A percentile compares a stretch with the other conserved stretches of the same genome.
phyloP scores from a whole-genome alignment of 441 rosid genomes.

The Manihot esculenta region DNA sequence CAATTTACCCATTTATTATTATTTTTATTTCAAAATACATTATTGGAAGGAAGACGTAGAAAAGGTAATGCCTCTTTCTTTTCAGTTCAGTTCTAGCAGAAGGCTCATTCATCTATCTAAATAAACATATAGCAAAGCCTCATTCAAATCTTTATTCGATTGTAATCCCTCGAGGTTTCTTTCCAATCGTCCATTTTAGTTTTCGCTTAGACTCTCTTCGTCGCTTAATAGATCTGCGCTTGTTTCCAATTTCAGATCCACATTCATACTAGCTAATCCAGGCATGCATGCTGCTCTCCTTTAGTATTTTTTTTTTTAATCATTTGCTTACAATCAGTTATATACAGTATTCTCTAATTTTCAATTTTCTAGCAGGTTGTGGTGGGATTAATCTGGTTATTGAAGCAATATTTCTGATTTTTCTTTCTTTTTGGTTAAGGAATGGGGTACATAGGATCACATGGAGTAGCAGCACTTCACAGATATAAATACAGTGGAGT shows the following conservation, averaged over 20 bases:
- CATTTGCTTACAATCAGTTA: constrained; percentile 19
- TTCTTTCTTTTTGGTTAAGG: neutral
- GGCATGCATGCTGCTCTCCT: constrained; percentile 36
- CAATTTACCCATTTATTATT: too few species aligned
- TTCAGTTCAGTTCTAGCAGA: too few species aligned
- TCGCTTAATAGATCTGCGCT: neutral
- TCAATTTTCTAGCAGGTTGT: neutral
- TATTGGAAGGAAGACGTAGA: too few species aligned
- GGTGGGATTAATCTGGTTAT: neutral
- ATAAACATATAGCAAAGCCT: too few species aligned
- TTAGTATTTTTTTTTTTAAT: neutral
- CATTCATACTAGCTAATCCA: neutral
- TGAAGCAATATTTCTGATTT: neutral
- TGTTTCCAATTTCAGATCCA: neutral
- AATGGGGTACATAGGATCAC: constrained; percentile 93
- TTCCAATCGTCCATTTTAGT: neutral
- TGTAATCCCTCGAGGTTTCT: too few species aligned
- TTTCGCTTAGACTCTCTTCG: neutral
- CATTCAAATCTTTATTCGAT: too few species aligned
- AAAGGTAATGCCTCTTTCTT: too few species aligned
- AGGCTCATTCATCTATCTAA: too few species aligned
- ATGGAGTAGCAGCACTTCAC: constrained; percentile 82
- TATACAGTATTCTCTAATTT: neutral
- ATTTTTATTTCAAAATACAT: too few species aligned
- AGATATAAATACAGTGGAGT: constrained; percentile 93